Evolutionary conservation across 768 basidiomycete species (phyloP).

Genomic region (Kwoniella dejecticola): DNA sequence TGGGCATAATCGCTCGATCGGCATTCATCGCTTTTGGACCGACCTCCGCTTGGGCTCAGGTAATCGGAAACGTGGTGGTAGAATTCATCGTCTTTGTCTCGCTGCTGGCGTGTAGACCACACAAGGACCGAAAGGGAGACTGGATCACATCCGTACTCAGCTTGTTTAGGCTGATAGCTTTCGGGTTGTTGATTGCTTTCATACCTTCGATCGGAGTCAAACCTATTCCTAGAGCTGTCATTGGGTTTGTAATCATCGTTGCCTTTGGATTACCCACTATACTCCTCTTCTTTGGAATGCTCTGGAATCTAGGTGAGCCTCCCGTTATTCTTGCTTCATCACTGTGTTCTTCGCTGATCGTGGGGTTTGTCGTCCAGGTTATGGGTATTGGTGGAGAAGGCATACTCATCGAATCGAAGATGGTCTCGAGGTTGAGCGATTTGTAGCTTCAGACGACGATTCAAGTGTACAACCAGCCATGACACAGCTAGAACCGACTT

Average conservation of each 20-base stretch:
- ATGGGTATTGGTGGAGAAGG: conserved; percentile 52
- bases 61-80: conserved; percentile 67
- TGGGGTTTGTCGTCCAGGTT: too few relatives aligned
- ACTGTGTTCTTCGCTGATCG: neutral
- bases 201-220: conserved; percentile 65
- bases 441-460: conserved; percentile 43
- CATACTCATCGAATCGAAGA: conserved; percentile 53
- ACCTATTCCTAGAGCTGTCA: conserved; percentile 77
- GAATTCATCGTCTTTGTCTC: conserved; percentile 66
- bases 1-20: conserved; percentile 67
- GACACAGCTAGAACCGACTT: conserved; percentile 29
- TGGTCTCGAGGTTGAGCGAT: conserved; percentile 48
- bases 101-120: conserved; percentile 64
- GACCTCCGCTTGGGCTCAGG: conserved; percentile 66
- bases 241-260: conserved; percentile 73
- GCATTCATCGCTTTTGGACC: conserved; percentile 66
- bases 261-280: conserved; percentile 72
- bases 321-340: neutral
- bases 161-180: conserved; percentile 68
- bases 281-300: conserved; percentile 68
- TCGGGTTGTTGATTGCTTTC: conserved; percentile 75
- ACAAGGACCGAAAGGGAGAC: conserved; percentile 70
- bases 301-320: conserved; percentile 59
- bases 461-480: conserved; percentile 40
- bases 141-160: conserved; percentile 69